Evolutionary conservation across 352 stramenopile species (phyloP).

Genomic region (Pelagophyceae sp.): DNA sequence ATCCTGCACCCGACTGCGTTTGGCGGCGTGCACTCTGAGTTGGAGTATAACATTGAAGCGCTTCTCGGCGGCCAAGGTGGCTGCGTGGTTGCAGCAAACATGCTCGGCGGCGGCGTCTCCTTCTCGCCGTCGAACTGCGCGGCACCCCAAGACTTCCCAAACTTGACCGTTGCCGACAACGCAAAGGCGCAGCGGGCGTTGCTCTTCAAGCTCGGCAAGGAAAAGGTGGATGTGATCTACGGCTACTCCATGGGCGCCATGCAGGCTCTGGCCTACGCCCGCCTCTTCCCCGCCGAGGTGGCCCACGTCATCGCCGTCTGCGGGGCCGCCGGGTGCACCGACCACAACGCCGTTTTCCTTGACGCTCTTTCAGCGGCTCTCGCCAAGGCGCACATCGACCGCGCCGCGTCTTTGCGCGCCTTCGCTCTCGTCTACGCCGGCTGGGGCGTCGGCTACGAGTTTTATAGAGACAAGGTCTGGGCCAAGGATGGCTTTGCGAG

Average conservation of each 20-base stretch:
- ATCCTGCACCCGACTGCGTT: conserved; percentile 7
- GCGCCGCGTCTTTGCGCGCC: not conserved
- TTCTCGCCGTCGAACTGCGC: not conserved
- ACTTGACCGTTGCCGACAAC: not conserved
- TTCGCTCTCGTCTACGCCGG: conserved; percentile 3
- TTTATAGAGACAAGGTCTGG: not conserved
- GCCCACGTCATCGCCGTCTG: not conserved
- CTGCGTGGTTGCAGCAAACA: not conserved
- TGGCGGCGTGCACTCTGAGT: conserved; percentile 2
- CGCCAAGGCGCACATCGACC: not conserved
- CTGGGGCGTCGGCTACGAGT: conserved; percentile 1
- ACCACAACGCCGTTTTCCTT: conserved; percentile 16
- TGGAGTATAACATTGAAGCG: not conserved
- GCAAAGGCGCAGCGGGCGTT: not conserved
- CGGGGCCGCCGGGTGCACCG: not conserved
- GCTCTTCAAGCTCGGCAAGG: not conserved
- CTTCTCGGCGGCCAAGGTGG: not conserved
- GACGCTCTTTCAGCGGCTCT: not conserved
- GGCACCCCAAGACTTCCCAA: not conserved
- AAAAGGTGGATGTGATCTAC: not conserved
- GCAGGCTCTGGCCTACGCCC: not conserved
- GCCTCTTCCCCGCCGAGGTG: not conserved
- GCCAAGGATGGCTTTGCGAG: not conserved
- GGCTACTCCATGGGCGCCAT: conserved; percentile 18
- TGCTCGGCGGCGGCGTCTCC: conserved; percentile 10